These are phyloP conservation scores for Sugiyamaella valdiviana DNA, from an alignment of 805 yeast species.

Conservation along the genomic window DNA sequence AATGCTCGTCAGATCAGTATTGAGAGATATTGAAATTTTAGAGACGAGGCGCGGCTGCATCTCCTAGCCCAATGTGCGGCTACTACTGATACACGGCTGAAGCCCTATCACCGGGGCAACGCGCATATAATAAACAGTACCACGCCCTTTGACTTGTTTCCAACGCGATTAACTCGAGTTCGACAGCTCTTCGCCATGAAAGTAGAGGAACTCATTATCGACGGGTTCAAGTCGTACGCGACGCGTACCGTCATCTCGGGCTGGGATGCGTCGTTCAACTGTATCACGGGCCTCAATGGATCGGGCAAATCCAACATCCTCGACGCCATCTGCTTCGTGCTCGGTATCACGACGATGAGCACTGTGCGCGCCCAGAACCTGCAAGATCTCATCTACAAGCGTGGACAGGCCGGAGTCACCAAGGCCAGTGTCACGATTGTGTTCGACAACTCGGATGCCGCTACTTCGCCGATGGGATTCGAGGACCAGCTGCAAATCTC, in stretches of 20 bases:
- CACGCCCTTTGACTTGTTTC: background rate
- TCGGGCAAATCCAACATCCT: slow-evolving; percentile 95
- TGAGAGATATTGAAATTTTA: background rate
- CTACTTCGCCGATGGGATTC: slow-evolving; percentile 81
- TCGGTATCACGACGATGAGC: slow-evolving; percentile 92
- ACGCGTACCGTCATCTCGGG: slow-evolving; percentile 90
- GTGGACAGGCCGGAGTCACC: slow-evolving; percentile 98
- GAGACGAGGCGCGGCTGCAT: background rate
- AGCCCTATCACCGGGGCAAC: background rate
- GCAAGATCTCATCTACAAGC: slow-evolving; percentile 89
- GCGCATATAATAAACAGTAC: background rate
- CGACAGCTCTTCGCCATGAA: slow-evolving; percentile 44
- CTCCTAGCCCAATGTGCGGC: background rate
- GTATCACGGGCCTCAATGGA: slow-evolving; percentile 96
- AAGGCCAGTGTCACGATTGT: slow-evolving; percentile 95
- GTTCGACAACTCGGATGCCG: slow-evolving; percentile 75
- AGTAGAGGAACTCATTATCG: slow-evolving; percentile 93
- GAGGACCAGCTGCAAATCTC: slow-evolving; percentile 71
- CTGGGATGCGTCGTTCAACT: slow-evolving; percentile 96
- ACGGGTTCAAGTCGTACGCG: slow-evolving; percentile 97
- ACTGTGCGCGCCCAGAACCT: slow-evolving; percentile 89
- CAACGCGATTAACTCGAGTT: background rate
- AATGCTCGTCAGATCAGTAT: background rate
- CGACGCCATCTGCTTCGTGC: slow-evolving; percentile 97
- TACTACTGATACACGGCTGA: background rate